Evolutionary conservation across 371 early-diverging fungal genomes (phyloP).

Genomic region (Mucor circinelloides): DNA sequence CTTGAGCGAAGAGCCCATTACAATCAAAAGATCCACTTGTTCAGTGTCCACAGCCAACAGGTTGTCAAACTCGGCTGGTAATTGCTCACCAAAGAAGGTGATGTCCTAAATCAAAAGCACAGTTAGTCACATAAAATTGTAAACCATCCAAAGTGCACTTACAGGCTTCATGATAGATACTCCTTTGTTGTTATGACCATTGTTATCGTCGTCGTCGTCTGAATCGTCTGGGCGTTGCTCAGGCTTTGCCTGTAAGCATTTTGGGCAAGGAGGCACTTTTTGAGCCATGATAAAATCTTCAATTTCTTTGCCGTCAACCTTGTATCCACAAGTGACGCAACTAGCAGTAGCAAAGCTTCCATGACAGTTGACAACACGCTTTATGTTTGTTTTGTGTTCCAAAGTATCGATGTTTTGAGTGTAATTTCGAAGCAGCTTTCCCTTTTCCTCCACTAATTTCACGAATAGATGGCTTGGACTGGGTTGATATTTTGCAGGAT

Average conservation of each 20-base stretch:
- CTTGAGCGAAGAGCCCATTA: slow-evolving; percentile 95
- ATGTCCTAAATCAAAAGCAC: slow-evolving; percentile 64
- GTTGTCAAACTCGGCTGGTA: slow-evolving; percentile 80
- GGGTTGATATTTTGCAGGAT: slow-evolving; percentile 89
- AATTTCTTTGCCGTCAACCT: slow-evolving; percentile 78
- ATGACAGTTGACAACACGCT: slow-evolving; percentile 86
- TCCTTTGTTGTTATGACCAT: slow-evolving; percentile 16
- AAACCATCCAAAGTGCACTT: not conserved
- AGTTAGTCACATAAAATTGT: not conserved
- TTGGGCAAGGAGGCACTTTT: slow-evolving; percentile 50
- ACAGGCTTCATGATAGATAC: slow-evolving; percentile 55
- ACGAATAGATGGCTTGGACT: slow-evolving; percentile 94
- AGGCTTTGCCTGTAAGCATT: slow-evolving; percentile 26
- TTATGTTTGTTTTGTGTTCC: slow-evolving; percentile 91
- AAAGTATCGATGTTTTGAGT: slow-evolving; percentile 99
- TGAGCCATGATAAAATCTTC: slow-evolving; percentile 76
- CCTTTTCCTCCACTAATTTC: slow-evolving; percentile 79
- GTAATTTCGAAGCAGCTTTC: slow-evolving; percentile 89
- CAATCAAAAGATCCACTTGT: slow-evolving; percentile 85
- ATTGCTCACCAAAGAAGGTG: slow-evolving; percentile 92
- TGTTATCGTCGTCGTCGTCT: slow-evolving; percentile 42
- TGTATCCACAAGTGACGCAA: slow-evolving; percentile 84
- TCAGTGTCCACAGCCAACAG: slow-evolving; percentile 69
- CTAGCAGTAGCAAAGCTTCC: slow-evolving; percentile 91
- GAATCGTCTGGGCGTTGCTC: slow-evolving; percentile 4